Conservation (phyloP, 75 land plant genomes). For the Larix kaempferi region DNA sequence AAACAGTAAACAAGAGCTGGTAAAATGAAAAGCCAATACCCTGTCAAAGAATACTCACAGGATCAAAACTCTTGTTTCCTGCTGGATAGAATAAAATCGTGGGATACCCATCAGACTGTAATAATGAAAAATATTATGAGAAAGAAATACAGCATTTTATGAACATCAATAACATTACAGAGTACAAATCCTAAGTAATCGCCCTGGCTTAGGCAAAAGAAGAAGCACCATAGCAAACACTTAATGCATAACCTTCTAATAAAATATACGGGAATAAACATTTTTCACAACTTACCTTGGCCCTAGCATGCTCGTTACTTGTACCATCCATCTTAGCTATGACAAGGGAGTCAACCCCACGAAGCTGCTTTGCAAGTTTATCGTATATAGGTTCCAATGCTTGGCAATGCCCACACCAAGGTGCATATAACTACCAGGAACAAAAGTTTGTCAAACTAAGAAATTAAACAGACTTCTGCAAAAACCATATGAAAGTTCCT, state of each 20-base stretch:
- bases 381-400: constrained; percentile 85
- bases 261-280: not conserved
- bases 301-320: constrained; percentile 87
- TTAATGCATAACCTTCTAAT: not conserved
- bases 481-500: not conserved
- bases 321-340: constrained; percentile 99
- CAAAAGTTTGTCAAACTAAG: not conserved
- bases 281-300: constrained; percentile 51
- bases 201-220: not conserved
- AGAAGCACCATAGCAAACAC: not conserved
- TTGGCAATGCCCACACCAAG: constrained; percentile 99
- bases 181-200: not conserved
- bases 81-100: constrained; percentile 93
- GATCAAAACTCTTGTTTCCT: constrained; percentile 93
- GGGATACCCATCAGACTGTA: constrained; percentile 93
- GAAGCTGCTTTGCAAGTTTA: constrained; percentile 79
- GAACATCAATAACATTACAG: not conserved
- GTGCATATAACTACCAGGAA: constrained; percentile 76
- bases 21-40: not conserved
- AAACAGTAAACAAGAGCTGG: not conserved
- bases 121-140: not conserved
- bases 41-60: constrained; percentile 45
- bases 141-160: not conserved
- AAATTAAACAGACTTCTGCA: not conserved
- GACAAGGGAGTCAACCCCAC: constrained; percentile 72